phyloP scores from a whole-genome alignment of 371 early-diverging fungal species.

The Blastocladiella emersonii region DNA sequence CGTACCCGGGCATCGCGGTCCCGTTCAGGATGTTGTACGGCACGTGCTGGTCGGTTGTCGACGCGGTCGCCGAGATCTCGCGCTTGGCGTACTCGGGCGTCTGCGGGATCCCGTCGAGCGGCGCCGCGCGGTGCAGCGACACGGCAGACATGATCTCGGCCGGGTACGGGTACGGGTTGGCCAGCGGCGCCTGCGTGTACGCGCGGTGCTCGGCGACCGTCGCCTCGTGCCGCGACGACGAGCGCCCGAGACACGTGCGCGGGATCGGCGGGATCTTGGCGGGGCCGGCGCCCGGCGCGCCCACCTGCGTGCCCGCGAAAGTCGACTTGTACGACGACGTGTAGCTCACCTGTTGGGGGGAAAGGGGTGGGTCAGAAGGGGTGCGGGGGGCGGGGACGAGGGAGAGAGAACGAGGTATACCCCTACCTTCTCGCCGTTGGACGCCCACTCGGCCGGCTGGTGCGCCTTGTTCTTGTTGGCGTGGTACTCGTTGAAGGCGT shows the following conservation, averaged over 20 bases:
- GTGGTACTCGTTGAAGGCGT: neutral
- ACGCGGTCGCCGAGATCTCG: neutral
- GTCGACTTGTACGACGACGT: neutral
- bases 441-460: neutral
- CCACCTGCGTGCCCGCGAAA: neutral
- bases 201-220: neutral
- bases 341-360: neutral
- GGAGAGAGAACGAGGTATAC: too few species aligned
- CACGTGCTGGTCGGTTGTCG: neutral
- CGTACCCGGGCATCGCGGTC: neutral
- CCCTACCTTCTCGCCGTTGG: neutral
- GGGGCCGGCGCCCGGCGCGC: neutral
- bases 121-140: neutral
- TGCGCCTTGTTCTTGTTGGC: neutral
- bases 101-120: neutral
- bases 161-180: neutral
- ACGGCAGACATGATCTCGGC: neutral
- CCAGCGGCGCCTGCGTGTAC: neutral
- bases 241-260: neutral
- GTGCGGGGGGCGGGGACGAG: too few species aligned
- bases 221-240: neutral
- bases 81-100: neutral
- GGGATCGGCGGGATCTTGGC: conserved; percentile 1
- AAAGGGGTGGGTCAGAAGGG: neutral
- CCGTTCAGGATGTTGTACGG: neutral